Percentiles rank a stretch among this genome's conserved stretches.
These are phyloP conservation scores for Phytophthora macrochlamydospora DNA, from an alignment of 352 stramenopile species.

Conservation along the genomic window DNA sequence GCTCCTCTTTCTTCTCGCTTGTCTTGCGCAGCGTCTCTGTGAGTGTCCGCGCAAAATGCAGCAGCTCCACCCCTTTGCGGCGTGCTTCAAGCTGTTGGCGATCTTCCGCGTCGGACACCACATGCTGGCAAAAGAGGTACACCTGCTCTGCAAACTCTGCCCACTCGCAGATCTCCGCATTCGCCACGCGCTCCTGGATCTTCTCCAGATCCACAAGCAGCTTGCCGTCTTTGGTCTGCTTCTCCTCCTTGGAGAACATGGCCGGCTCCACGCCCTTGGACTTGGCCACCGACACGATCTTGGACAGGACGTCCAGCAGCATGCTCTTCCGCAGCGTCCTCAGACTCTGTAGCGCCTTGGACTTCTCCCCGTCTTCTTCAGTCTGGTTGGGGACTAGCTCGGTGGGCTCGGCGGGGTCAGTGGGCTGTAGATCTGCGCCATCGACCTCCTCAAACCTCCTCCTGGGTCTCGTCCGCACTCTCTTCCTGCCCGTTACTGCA, in stretches of 20 bases:
- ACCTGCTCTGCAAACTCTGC: slow-evolving; percentile 72
- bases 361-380: background rate
- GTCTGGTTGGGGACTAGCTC: slow-evolving; percentile 5
- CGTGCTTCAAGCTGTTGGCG: slow-evolving; percentile 57
- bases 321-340: slow-evolving; percentile 62
- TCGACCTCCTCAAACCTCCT: slow-evolving; percentile 34
- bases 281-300: slow-evolving; percentile 81
- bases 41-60: slow-evolving; percentile 75
- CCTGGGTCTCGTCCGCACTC: slow-evolving; percentile 30
- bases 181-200: slow-evolving; percentile 47
- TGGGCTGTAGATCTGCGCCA: slow-evolving; percentile 3
- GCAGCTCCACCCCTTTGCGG: slow-evolving; percentile 75
- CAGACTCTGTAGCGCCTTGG: slow-evolving; percentile 45
- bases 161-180: slow-evolving; percentile 60
- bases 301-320: slow-evolving; percentile 81
- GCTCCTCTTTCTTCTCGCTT: slow-evolving; percentile 69
- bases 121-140: slow-evolving; percentile 71
- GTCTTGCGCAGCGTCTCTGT: slow-evolving; percentile 76
- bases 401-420: background rate
- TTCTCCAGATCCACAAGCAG: slow-evolving; percentile 56
- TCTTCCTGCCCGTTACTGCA: slow-evolving; percentile 26
- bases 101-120: slow-evolving; percentile 65
- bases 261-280: slow-evolving; percentile 69
- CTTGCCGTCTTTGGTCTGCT: background rate
- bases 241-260: slow-evolving; percentile 46